phyloP scores from a whole-genome alignment of 2,329 filamentous ascomycete species.

The Exserohilum turcica region DNA sequence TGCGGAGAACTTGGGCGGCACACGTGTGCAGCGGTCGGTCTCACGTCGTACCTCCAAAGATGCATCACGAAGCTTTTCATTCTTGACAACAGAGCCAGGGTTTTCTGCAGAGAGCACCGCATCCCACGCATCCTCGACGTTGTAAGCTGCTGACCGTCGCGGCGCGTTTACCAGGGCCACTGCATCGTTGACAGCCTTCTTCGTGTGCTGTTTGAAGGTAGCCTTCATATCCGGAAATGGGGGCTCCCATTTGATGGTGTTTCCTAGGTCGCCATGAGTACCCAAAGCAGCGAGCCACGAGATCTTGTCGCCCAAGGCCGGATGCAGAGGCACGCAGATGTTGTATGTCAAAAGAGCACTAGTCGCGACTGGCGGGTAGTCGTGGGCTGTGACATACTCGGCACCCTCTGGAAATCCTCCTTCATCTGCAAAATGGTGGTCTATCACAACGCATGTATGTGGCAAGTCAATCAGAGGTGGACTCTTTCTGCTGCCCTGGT shows the following conservation, averaged over 20 bases:
- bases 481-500: slow-evolving; percentile 65
- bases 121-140: slow-evolving; percentile 65
- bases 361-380: slow-evolving; percentile 69
- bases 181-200: slow-evolving; percentile 66
- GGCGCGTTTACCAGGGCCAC: slow-evolving; percentile 70
- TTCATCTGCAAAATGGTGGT: slow-evolving; percentile 65
- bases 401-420: slow-evolving; percentile 63
- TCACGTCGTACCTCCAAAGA: slow-evolving; percentile 65
- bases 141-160: slow-evolving; percentile 64
- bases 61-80: slow-evolving; percentile 59
- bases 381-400: slow-evolving; percentile 64
- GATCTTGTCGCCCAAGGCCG: slow-evolving; percentile 55
- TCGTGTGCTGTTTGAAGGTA: slow-evolving; percentile 65
- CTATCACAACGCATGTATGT: slow-evolving; percentile 64
- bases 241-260: slow-evolving; percentile 66
- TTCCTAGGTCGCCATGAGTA: slow-evolving; percentile 70
- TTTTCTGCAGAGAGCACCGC: slow-evolving; percentile 58
- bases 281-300: slow-evolving; percentile 69
- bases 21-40: slow-evolving; percentile 65
- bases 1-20: slow-evolving; percentile 66
- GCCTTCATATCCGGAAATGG: slow-evolving; percentile 70
- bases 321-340: slow-evolving; percentile 64
- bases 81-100: slow-evolving; percentile 59
- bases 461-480: slow-evolving; percentile 58
- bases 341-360: slow-evolving; percentile 67